These are phyloP conservation scores for Rubia balearica DNA, from an alignment of 305 asterid genomes.

Conservation along the genomic window DNA sequence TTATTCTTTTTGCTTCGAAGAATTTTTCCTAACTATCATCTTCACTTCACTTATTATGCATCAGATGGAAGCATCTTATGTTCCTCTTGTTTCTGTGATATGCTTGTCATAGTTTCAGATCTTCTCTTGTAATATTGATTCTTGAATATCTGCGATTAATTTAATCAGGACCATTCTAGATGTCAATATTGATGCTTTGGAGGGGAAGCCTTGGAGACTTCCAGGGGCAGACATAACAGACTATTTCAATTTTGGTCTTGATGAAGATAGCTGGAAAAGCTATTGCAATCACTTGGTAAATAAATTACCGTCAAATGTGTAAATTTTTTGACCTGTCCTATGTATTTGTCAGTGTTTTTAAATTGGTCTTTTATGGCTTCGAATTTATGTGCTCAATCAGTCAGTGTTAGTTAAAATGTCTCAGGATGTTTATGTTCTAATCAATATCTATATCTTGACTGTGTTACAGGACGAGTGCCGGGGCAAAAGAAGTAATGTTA, in stretches of 20 bases:
- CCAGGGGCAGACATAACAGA: constrained; percentile 31
- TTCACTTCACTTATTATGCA: not conserved
- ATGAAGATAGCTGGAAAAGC: constrained; percentile 38
- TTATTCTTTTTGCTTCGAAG: no score
- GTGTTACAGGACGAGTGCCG: constrained; percentile 25
- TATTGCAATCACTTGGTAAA: constrained; percentile 33
- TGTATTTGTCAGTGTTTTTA: not conserved
- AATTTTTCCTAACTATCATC: no score
- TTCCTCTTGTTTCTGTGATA: not conserved
- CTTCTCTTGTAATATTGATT: not conserved
- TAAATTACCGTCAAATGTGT: not conserved
- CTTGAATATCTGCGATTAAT: not conserved
- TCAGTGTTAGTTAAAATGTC: not conserved
- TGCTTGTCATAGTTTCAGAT: not conserved
- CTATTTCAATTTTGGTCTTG: constrained; percentile 39
- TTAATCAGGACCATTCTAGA: constrained; percentile 34
- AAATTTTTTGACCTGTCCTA: not conserved
- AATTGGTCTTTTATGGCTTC: not conserved
- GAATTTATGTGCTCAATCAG: not conserved
- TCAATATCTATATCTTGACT: not conserved
- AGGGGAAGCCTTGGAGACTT: constrained; percentile 36
- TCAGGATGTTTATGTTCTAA: not conserved
- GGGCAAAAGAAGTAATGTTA: constrained; percentile 10
- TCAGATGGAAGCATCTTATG: not conserved
- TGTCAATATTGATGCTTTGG: constrained; percentile 28